Evolutionary conservation across 2,329 filamentous ascomycete species (phyloP).

Genomic region (Elsinoe batatas): DNA sequence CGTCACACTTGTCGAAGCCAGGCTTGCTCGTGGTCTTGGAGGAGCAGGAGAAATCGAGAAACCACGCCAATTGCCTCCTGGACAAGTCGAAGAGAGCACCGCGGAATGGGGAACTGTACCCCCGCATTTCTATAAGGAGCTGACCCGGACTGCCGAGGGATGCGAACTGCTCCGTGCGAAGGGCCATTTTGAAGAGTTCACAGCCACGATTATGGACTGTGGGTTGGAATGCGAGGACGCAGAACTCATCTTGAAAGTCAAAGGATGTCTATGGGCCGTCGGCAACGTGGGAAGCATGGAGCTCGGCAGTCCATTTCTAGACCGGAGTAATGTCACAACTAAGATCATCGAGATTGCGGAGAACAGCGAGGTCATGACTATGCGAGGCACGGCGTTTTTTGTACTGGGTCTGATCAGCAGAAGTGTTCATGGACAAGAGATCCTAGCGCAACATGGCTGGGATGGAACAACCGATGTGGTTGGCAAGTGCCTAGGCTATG

Average conservation of each 20-base stretch:
- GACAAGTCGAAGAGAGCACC: conserved; percentile 36
- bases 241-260: conserved; percentile 84
- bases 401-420: conserved; percentile 86
- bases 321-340: conserved; percentile 78
- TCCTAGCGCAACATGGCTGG: conserved; percentile 83
- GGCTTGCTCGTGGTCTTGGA: conserved; percentile 75
- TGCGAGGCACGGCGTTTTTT: conserved; percentile 93
- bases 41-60: conserved; percentile 45
- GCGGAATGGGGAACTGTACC: conserved; percentile 57
- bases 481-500: conserved; percentile 77
- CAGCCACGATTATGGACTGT: conserved; percentile 75
- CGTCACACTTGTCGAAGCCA: conserved; percentile 89
- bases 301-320: conserved; percentile 85
- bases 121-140: conserved; percentile 95
- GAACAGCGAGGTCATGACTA: conserved; percentile 75
- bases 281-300: conserved; percentile 99
- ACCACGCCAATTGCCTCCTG: conserved; percentile 47
- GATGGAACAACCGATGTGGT: conserved; percentile 77
- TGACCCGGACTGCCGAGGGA: conserved; percentile 85
- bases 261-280: conserved; percentile 94
- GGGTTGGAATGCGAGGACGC: conserved; percentile 74
- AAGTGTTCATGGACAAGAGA: conserved; percentile 84
- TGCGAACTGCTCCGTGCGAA: conserved; percentile 85
- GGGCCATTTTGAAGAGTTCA: conserved; percentile 93
- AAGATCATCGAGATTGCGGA: conserved; percentile 85